Base-by-base conservation (phyloP, 495 filamentous ascomycete species). In the Tetracladium setigerum region DNA sequence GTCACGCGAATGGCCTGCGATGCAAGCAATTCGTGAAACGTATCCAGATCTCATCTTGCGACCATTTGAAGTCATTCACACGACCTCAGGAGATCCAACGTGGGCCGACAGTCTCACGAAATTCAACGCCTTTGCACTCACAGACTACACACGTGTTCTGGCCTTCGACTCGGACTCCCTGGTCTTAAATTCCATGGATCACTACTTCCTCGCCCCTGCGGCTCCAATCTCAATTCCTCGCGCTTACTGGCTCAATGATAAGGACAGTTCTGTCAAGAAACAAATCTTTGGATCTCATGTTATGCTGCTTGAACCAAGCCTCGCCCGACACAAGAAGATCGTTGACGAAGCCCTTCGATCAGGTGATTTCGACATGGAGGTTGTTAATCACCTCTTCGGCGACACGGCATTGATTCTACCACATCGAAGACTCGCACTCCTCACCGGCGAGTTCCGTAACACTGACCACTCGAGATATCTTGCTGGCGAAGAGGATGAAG, bases 321-420 rank as follows among this genome's bases (percentile, higher is more conserved):
- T 63, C 22, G 55, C 56, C 12, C 58, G 62, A 5, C 55, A 77
- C 38, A 62, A 68, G 46, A 68, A 67, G 10, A 46, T 51, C 0
- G 67, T 67, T 33, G 46, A 68, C 41, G 44, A 39, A 38, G 50
- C 50, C 24, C 22, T 27, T 3, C 37, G 42, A 18, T 30, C 32
- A 15, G 58, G 57, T 5, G 59, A 62, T n/a, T 76, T 68, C 33
- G 72, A 81, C 41, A 78, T 78, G 75, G 78, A 83, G 40, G 50
- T 84, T 0, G 46, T 84, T 35, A 84, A 84, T 49, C 55, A 60
- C 0, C 72, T 77, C 17, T 83, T 79, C 42, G 68, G 64, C 0
- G 66, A 78, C 16, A 73, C 63, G 30, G 79, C 79, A 0, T 53
- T 83, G 52, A 72, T 86, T 9, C 64, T 86, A 0, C 82, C 82